phyloP scores from a whole-genome alignment of 257 asterid species.

The Linderniella brevidens region DNA sequence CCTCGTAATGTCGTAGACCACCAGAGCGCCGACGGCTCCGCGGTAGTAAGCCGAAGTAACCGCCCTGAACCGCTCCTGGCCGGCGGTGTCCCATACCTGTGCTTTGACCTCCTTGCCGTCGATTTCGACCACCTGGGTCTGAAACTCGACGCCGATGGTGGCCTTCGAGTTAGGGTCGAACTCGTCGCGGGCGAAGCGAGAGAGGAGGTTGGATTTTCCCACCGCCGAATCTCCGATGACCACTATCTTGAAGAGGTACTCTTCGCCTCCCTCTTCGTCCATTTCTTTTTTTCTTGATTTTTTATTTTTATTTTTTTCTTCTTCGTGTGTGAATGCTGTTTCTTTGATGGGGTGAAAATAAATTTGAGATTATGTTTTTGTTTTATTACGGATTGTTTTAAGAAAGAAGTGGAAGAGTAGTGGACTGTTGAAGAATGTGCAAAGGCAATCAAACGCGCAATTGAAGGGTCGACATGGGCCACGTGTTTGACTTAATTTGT shows the following conservation, averaged over 20 bases:
- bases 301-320: too few species aligned
- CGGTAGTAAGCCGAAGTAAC: constrained; percentile 81
- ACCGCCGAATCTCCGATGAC: constrained; percentile 5
- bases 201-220: constrained; percentile 2
- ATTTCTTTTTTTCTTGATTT: too few species aligned
- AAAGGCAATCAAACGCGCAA: too few species aligned
- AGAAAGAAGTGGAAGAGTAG: too few species aligned
- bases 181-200: constrained; percentile 1
- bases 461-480: too few species aligned
- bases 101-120: constrained; percentile 74
- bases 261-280: not conserved
- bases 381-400: too few species aligned
- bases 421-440: too few species aligned
- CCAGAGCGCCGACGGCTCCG: constrained; percentile 73
- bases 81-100: constrained; percentile 86
- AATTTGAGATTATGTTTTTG: too few species aligned
- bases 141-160: constrained; percentile 78
- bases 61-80: constrained; percentile 73
- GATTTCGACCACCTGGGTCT: constrained; percentile 49
- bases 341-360: too few species aligned
- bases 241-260: constrained; percentile 4
- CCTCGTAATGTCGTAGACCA: constrained; percentile 55
- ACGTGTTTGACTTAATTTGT: too few species aligned
- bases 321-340: too few species aligned
- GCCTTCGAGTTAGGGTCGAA: constrained; percentile 1